These are phyloP conservation scores for Carex cristatella DNA, from an alignment of 176 grass and related monocot genomes.

Conservation along the genomic window DNA sequence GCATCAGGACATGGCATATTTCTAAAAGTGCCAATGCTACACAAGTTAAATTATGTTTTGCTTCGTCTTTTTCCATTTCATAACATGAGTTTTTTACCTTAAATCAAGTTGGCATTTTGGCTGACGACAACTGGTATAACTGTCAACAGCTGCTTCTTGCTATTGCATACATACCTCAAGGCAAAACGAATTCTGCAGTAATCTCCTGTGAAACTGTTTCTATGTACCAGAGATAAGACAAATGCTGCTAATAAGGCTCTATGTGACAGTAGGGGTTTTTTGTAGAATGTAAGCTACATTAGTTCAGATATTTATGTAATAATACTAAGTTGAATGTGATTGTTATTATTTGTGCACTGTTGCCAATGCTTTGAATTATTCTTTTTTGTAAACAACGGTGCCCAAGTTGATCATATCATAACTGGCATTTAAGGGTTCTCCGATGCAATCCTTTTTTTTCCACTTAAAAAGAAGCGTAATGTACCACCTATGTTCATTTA, in stretches of 20 bases:
- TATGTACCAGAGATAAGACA: background rate
- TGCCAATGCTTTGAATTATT: background rate
- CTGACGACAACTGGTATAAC: slow-evolving; percentile 77
- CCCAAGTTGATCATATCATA: background rate
- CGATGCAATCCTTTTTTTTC: background rate
- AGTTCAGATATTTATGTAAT: background rate
- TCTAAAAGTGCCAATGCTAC: background rate
- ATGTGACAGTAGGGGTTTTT: background rate
- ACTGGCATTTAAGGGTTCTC: background rate
- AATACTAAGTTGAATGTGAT: background rate
- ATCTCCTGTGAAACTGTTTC: background rate
- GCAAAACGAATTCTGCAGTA: slow-evolving; percentile 69
- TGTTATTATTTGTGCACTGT: background rate
- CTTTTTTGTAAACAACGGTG: background rate
- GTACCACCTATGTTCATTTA: background rate
- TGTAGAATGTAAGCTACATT: background rate
- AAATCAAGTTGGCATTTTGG: slow-evolving; percentile 83
- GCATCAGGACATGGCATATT: background rate
- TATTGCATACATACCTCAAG: slow-evolving; percentile 78
- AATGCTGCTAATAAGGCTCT: background rate
- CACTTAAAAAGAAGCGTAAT: background rate
- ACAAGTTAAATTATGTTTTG: slow-evolving; percentile 26
- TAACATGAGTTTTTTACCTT: slow-evolving; percentile 11
- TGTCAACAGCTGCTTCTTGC: slow-evolving; percentile 67
- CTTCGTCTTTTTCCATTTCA: background rate